Conservation (phyloP, 2,329 filamentous ascomycete genomes). For the Fusarium vanettenii region DNA sequence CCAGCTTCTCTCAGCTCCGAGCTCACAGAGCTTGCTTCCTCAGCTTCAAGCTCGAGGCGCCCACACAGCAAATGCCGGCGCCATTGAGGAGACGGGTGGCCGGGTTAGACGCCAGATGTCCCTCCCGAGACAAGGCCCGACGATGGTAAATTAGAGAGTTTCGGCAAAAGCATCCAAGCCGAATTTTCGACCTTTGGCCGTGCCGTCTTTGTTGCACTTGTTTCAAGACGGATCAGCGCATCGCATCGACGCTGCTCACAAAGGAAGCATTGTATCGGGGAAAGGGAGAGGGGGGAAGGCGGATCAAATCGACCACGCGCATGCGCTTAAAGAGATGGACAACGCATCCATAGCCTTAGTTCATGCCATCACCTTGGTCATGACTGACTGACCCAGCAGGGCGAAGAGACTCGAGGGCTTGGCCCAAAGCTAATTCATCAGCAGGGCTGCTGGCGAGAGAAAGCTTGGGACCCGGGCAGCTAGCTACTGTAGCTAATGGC, state of each 20-base stretch:
- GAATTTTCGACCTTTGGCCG: background rate
- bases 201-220: conserved; percentile 6
- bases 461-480: background rate
- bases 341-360: background rate
- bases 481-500: background rate
- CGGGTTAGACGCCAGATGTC: conserved; percentile 15
- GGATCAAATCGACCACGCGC: background rate
- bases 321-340: background rate
- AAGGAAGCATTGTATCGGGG: background rate
- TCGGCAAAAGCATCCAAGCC: background rate
- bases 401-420: background rate
- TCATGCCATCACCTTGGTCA: background rate
- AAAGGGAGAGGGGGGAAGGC: background rate
- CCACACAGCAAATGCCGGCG: background rate
- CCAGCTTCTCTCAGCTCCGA: background rate
- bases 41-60: conserved; percentile 1
- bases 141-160: conserved; percentile 17
- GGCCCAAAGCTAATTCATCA: background rate
- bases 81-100: conserved; percentile 2
- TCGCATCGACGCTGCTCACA: background rate
- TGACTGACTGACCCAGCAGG: background rate
- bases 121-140: conserved; percentile 30
- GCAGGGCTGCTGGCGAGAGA: background rate
- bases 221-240: background rate
- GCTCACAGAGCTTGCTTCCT: background rate